phyloP scores from a whole-genome alignment of 2,329 filamentous ascomycete genomes.

The Fusarium concolor region DNA sequence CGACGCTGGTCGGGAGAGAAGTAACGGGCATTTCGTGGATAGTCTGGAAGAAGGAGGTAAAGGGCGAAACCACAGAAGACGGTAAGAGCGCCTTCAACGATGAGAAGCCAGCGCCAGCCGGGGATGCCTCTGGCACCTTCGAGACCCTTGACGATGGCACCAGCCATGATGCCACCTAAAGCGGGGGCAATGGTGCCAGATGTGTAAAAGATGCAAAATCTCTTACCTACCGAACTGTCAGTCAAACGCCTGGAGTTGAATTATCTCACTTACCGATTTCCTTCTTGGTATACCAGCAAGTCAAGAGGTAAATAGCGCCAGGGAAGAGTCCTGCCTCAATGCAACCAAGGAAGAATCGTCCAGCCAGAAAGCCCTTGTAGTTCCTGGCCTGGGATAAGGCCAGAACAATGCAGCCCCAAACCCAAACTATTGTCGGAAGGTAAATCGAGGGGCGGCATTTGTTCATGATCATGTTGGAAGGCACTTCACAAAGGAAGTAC shows the following conservation, averaged over 20 bases:
- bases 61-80: constrained; percentile 9
- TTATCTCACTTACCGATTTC: constrained; percentile 17
- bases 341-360: constrained; percentile 61
- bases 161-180: constrained; percentile 29
- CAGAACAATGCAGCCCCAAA: constrained; percentile 56
- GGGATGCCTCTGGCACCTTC: constrained; percentile 19
- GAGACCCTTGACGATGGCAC: constrained; percentile 25
- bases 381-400: constrained; percentile 61
- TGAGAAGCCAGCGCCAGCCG: constrained; percentile 33
- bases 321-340: constrained; percentile 65
- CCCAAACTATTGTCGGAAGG: constrained; percentile 60
- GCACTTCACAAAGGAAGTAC: constrained; percentile 65
- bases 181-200: constrained; percentile 27
- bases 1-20: constrained; percentile 13
- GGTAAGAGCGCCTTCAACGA: constrained; percentile 24
- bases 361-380: constrained; percentile 60
- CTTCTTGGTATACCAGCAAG: constrained; percentile 64
- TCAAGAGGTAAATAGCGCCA: constrained; percentile 64
- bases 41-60: constrained; percentile 29
- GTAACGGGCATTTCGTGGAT: constrained; percentile 10
- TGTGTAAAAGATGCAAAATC: constrained; percentile 34
- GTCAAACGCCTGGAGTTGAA: accelerated
- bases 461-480: constrained; percentile 64
- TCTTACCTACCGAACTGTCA: constrained; percentile 7
- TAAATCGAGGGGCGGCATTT: constrained; percentile 63